phyloP scores from a whole-genome alignment of 2,329 filamentous ascomycete species.

The Colletotrichum endophyticum region DNA sequence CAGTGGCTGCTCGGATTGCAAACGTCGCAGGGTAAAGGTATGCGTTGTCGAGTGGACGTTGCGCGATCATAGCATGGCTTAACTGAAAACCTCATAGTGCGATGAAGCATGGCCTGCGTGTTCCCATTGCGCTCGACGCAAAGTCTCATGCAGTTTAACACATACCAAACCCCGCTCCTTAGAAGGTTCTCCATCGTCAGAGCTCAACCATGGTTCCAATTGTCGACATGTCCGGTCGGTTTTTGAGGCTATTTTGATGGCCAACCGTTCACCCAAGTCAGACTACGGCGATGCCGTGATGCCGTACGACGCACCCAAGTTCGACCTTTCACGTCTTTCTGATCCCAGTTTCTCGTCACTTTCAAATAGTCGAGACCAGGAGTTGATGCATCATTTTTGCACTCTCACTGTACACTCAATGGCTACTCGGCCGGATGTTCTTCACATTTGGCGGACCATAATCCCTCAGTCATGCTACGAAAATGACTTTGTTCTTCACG shows the following conservation, averaged over 20 bases:
- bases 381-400: neutral
- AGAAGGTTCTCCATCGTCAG: neutral
- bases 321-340: neutral
- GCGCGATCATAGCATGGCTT: neutral
- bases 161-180: neutral
- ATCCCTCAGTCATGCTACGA: neutral
- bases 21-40: neutral
- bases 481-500: neutral
- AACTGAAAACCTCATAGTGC: neutral
- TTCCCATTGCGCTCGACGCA: neutral
- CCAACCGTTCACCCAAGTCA: fast-evolving
- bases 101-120: neutral
- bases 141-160: neutral
- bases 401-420: neutral
- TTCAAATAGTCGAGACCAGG: neutral
- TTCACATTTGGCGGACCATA: neutral
- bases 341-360: neutral
- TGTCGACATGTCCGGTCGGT: neutral
- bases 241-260: neutral
- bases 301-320: fast-evolving
- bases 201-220: neutral
- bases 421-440: neutral
- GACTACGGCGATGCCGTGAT: neutral
- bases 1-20: neutral
- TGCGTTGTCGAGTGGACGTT: fast-evolving